Evolutionary conservation across 2,329 filamentous ascomycete genomes (phyloP), one percentile per base, ranked within the genome.

Genomic region (Apiospora sp.): DNA sequence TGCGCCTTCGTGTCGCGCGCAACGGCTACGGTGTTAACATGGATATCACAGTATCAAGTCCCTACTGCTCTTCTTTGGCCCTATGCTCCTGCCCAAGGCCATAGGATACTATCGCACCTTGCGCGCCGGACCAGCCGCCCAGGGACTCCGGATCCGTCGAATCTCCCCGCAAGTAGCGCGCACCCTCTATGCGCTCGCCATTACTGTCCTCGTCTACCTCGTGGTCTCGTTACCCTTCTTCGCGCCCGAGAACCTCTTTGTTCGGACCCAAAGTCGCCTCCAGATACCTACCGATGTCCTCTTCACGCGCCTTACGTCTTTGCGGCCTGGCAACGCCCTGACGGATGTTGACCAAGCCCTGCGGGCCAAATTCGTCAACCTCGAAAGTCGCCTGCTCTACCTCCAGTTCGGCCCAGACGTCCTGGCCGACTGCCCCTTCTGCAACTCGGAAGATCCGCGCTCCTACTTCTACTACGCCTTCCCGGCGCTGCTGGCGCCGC

Each of bases 241-340:
- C 79, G 86, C 89, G 7, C 92, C 93, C 5, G 91, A 94, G 80
- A 98, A 98, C 83, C 86, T 98, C 81, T 98, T 98, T 86, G 80
- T 82, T 43, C 82, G 86, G 24, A 98, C 96, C 0, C 87, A 91
- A 72, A 96, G 94, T 69, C 93, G 95, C 46, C 90, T 98, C 24
- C 93, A 95, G 78, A 96, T 93, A 58, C 92, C 94, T n/a, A 92
- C 90, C 58, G 93, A 96, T 79, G 92, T 97, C 46, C 88, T 98
- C 74, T 96, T 98, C 82, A 90, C 89, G 73, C 93, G 96, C 22
- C 87, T 98, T 13, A 83, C 87, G 4, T 81, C 87, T 1, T 79
- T 92, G 1, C 88, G 92, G 0, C 84, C 87, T 0, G 76, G 34
- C 68, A 76, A 77, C 54, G 75, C 76, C 13, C 86, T 94, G 2